phyloP scores from a whole-genome alignment of 2,329 filamentous ascomycete genomes.

The Colletotrichum tanaceti region DNA sequence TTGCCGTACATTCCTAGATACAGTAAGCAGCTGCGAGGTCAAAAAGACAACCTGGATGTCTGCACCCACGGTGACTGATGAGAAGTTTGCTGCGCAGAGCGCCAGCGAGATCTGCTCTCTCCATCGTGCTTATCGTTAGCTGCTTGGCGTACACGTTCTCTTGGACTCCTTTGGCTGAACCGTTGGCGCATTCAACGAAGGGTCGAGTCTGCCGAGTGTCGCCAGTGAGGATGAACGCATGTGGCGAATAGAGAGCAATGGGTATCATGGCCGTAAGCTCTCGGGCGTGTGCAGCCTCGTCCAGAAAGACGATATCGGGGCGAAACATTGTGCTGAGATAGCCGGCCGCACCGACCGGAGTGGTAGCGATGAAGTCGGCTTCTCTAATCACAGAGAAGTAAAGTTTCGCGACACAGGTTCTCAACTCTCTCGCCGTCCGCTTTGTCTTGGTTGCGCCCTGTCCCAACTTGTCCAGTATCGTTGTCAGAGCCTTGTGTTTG shows the following conservation, averaged over 20 bases:
- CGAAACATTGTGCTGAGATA: slow-evolving; percentile 68
- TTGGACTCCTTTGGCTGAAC: background rate
- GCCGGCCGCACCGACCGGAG: slow-evolving; percentile 54
- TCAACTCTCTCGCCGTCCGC: slow-evolving; percentile 42
- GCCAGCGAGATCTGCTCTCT: slow-evolving; percentile 49
- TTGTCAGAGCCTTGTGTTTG: slow-evolving; percentile 50
- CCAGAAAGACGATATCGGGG: slow-evolving; percentile 87
- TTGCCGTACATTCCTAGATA: slow-evolving; percentile 47
- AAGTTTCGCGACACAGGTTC: slow-evolving; percentile 48
- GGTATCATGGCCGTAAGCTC: slow-evolving; percentile 60
- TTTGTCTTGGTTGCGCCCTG: slow-evolving; percentile 40
- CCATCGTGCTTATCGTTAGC: slow-evolving; percentile 51
- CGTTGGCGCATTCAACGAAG: slow-evolving; percentile 49
- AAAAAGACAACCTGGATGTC: background rate
- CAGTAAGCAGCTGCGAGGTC: background rate
- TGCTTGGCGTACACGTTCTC: slow-evolving; percentile 34
- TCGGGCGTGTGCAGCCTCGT: slow-evolving; percentile 68
- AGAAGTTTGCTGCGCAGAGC: slow-evolving; percentile 50
- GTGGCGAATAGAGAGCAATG: slow-evolving; percentile 55
- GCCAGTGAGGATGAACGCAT: slow-evolving; percentile 59
- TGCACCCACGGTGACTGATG: slow-evolving; percentile 50
- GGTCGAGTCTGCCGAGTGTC: slow-evolving; percentile 59
- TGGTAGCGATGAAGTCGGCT: slow-evolving; percentile 60
- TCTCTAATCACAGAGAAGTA: slow-evolving; percentile 54
- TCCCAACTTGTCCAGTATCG: slow-evolving; percentile 49